Conservation (phyloP, 495 filamentous ascomycete species). For the Lasiosphaeris hirsuta region DNA sequence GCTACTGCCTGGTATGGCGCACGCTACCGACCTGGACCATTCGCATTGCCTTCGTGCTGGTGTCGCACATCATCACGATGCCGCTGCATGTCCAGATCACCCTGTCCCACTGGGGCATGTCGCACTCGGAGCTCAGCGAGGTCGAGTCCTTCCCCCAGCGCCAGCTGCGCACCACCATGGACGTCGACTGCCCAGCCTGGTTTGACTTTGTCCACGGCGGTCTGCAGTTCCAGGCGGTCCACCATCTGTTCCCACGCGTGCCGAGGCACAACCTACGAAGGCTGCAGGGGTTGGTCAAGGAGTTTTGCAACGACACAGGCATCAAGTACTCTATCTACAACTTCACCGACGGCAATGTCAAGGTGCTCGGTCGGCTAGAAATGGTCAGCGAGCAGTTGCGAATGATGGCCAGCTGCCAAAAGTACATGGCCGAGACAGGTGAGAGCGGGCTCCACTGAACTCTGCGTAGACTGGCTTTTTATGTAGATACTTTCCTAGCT, state of each 20-base stretch:
- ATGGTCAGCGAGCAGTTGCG: slow-evolving; percentile 42
- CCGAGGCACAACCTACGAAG: slow-evolving; percentile 45
- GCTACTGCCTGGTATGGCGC: slow-evolving; percentile 43
- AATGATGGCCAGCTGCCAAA: slow-evolving; percentile 40
- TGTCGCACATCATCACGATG: slow-evolving; percentile 47
- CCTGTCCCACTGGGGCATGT: slow-evolving; percentile 51
- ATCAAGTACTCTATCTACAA: slow-evolving; percentile 42
- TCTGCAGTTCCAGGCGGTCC: slow-evolving; percentile 49
- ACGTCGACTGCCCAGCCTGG: slow-evolving; percentile 48
- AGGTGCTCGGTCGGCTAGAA: slow-evolving; percentile 36
- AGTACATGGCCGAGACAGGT: slow-evolving; percentile 43
- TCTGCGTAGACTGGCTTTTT: not conserved
- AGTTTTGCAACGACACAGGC: slow-evolving; percentile 43
- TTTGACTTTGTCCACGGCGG: slow-evolving; percentile 48
- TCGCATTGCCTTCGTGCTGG: slow-evolving; percentile 44
- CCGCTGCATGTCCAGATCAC: slow-evolving; percentile 52
- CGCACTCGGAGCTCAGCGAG: slow-evolving; percentile 45
- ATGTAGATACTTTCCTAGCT: not conserved
- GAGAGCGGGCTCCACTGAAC: slow-evolving; percentile 34
- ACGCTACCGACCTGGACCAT: slow-evolving; percentile 41
- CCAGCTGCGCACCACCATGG: slow-evolving; percentile 50
- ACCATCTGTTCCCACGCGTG: slow-evolving; percentile 46
- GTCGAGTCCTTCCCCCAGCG: slow-evolving; percentile 47
- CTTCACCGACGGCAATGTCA: slow-evolving; percentile 42
- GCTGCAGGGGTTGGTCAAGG: slow-evolving; percentile 39